These are phyloP conservation scores for Trichoderma polysporum DNA, from an alignment of 2,329 filamentous ascomycete genomes.

Conservation along the genomic window DNA sequence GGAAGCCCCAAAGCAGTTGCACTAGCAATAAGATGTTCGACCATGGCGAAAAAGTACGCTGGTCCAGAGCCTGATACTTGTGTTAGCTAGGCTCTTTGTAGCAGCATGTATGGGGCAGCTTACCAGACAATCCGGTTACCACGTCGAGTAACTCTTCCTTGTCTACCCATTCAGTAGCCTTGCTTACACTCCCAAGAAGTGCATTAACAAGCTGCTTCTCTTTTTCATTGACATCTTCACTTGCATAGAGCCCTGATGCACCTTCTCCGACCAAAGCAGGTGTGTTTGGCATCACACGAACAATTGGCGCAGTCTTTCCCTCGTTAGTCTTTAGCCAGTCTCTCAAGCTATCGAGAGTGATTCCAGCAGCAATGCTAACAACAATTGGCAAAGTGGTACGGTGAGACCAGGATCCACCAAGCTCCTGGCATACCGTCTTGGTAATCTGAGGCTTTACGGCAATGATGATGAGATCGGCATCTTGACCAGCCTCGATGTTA, in stretches of 20 bases:
- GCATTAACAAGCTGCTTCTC: constrained; percentile 45
- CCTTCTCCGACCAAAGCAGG: constrained; percentile 52
- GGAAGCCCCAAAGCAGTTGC: constrained; percentile 46
- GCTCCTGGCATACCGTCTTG: constrained; percentile 47
- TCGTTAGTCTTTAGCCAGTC: constrained; percentile 42
- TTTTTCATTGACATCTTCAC: constrained; percentile 40
- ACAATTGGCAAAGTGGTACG: constrained; percentile 42
- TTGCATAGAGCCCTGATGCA: constrained; percentile 48
- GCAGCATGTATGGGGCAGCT: constrained; percentile 19
- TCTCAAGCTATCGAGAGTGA: constrained; percentile 45
- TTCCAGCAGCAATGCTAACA: constrained; percentile 51
- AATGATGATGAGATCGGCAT: constrained; percentile 48
- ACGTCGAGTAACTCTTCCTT: constrained; percentile 51
- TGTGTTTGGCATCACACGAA: constrained; percentile 56
- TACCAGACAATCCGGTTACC: constrained; percentile 51
- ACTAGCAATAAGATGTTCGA: constrained; percentile 49
- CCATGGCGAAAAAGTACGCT: constrained; percentile 54
- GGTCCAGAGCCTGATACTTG: constrained; percentile 46
- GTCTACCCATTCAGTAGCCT: constrained; percentile 50
- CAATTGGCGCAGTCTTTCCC: constrained; percentile 43
- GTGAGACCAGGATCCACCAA: constrained; percentile 40
- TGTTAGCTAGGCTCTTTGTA: neutral
- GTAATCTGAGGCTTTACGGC: constrained; percentile 54
- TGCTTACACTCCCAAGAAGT: constrained; percentile 47
- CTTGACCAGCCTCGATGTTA: constrained; percentile 45